phyloP scores from a whole-genome alignment of 495 filamentous ascomycete species.

The Apiosordaria backusii region DNA sequence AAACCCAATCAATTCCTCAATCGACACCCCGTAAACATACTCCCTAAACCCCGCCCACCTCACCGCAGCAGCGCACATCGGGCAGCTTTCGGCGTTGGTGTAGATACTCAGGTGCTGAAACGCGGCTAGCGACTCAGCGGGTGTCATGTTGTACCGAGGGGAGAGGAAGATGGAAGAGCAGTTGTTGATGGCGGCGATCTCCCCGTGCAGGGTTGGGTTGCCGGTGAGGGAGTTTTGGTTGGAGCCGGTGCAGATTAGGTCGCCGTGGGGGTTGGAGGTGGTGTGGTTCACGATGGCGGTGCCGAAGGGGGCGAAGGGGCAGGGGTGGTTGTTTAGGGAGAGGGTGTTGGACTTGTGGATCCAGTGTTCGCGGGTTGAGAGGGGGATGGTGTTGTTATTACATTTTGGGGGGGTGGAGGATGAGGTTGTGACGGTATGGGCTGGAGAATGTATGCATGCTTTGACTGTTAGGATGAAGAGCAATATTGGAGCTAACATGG shows the following conservation, averaged over 20 bases:
- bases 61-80: conserved; percentile 57
- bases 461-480: too few relatives aligned
- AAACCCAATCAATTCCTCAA: conserved; percentile 37
- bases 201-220: conserved; percentile 52
- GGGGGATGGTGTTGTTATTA: conserved; percentile 32
- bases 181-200: conserved; percentile 53
- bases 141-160: conserved; percentile 40
- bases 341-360: conserved; percentile 46
- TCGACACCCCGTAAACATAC: conserved; percentile 52
- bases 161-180: conserved; percentile 48
- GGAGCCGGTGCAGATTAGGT: conserved; percentile 46
- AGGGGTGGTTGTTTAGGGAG: conserved; percentile 44
- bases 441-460: too few relatives aligned
- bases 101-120: conserved; percentile 49
- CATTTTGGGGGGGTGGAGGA: background rate
- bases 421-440: too few relatives aligned
- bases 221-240: conserved; percentile 40
- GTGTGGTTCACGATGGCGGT: conserved; percentile 55
- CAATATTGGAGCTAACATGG: too few relatives aligned
- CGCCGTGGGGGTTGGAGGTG: conserved; percentile 30
- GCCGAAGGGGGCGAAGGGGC: conserved; percentile 50
- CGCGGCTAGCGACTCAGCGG: conserved; percentile 39
- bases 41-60: conserved; percentile 54
- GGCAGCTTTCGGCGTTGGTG: conserved; percentile 56
- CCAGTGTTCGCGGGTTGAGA: conserved; percentile 42